These are phyloP conservation scores for Botrytis pseudocinerea DNA, from an alignment of 2,329 filamentous ascomycete genomes.

Conservation along the genomic window DNA sequence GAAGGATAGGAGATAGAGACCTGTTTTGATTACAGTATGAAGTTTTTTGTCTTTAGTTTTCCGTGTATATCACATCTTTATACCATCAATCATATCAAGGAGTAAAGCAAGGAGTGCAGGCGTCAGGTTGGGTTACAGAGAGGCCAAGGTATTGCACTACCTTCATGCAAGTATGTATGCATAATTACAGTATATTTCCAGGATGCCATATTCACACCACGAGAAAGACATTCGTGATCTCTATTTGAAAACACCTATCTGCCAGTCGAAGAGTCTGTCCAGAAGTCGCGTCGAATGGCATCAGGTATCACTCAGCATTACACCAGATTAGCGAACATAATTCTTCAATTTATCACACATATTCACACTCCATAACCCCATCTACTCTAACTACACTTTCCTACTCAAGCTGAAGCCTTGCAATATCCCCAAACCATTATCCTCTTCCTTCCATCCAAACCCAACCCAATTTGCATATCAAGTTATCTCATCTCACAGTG, in stretches of 20 bases:
- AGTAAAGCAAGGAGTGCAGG: constrained; percentile 15
- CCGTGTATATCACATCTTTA: constrained; percentile 8
- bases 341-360: not conserved
- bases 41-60: constrained; percentile 9
- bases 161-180: constrained; percentile 10
- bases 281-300: not conserved
- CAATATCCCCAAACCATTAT: constrained; percentile 5
- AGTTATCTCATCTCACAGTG: constrained; percentile 26
- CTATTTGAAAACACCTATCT: not conserved
- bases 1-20: constrained; percentile 8
- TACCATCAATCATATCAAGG: constrained; percentile 11
- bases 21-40: constrained; percentile 10
- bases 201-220: not conserved
- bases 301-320: not conserved
- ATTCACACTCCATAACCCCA: constrained; percentile 12
- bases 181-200: constrained; percentile 19
- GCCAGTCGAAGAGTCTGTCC: not conserved
- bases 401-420: not conserved
- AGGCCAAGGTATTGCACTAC: constrained; percentile 7
- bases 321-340: not conserved
- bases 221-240: not conserved
- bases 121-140: constrained; percentile 7
- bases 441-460: not conserved
- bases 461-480: constrained; percentile 24
- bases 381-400: constrained; percentile 23